Percentiles rank a stretch among this genome's conserved stretches.
Evolutionary conservation across 2,329 filamentous ascomycete genomes (phyloP).

Genomic region (Aotearoamyces nothofagi): DNA sequence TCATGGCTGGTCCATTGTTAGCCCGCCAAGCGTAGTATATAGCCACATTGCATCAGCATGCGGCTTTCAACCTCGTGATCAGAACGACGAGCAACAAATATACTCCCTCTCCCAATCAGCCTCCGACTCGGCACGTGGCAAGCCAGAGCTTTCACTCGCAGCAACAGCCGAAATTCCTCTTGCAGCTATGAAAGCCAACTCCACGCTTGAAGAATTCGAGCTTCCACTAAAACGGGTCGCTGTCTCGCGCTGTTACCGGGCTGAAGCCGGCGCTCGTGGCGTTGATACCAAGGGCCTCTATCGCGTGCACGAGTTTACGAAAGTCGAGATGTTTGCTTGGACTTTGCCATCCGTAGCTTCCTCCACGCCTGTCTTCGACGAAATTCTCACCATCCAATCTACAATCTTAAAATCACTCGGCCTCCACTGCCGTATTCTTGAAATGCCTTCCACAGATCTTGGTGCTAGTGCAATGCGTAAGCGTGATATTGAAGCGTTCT

Average conservation of each 20-base stretch:
- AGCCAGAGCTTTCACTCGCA: constrained; percentile 60
- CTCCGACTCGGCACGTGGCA: constrained; percentile 42
- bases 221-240: constrained; percentile 72
- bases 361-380: constrained; percentile 52
- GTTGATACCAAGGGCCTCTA: constrained; percentile 89
- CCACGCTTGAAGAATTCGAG: constrained; percentile 44
- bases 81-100: constrained; percentile 81
- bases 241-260: constrained; percentile 84
- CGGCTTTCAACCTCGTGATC: constrained; percentile 86
- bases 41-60: constrained; percentile 80
- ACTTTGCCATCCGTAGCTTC: constrained; percentile 38
- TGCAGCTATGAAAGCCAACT: constrained; percentile 74
- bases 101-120: constrained; percentile 60
- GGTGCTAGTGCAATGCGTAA: constrained; percentile 81
- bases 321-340: constrained; percentile 97
- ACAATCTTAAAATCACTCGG: constrained; percentile 66
- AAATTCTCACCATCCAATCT: constrained; percentile 76
- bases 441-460: constrained; percentile 82
- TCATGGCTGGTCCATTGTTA: constrained; percentile 65
- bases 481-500: constrained; percentile 85
- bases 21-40: constrained; percentile 84
- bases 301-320: constrained; percentile 95
- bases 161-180: constrained; percentile 93
- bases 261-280: constrained; percentile 82
- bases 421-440: constrained; percentile 74